Evolutionary conservation across 805 yeast genomes (phyloP), one percentile per base, ranked within the genome.

Genomic region (Wickerhamiella brachini): DNA sequence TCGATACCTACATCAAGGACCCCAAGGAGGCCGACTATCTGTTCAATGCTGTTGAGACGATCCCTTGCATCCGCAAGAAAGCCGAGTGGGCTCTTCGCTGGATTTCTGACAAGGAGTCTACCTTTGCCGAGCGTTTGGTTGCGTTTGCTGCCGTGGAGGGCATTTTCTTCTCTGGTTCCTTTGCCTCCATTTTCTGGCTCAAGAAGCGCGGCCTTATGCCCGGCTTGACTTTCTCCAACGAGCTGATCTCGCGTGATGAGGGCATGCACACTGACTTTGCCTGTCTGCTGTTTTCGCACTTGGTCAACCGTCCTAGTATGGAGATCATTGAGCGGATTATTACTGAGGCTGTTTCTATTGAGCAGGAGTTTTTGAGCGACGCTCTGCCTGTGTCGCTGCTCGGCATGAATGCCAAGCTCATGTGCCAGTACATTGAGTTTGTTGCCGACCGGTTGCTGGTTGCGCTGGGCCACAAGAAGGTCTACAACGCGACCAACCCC

Each of bases 131-230:
- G 77, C 83, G 98, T 69, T 78, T 90, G 63, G 94, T 93, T 56
- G 98, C 98, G 18, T 90, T 93, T 65, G 97, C 97, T 56, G 97
- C 98, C 56, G 95, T 90, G 54, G 98, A 90, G 74, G 98, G 98
- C 74, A 86, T 93, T 57, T 90, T 90, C 81, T 90, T 90, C 78
- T 84, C 95, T 45, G 98, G 98, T 57, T 93, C 97, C 2, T 90
- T 90, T 67, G 98, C 98, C 48, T 88, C 97, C 50, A 88, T 90
- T 67, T 90, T 90, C 76, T 90, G 98, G 98, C 80, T 90, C 66
- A 90, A 93, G 80, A 90, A 90, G 80, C 84, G 96, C 71, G 98
- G 98, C 68, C 76, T 90, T 66, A 90, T 90, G 98, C 97, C 98
- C 38, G 98, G 98, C 66, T 77, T 90, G 63, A 90, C 97, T 44